Base-by-base conservation (phyloP, 495 filamentous ascomycete species). In the Polyplosphaeria fusca region DNA sequence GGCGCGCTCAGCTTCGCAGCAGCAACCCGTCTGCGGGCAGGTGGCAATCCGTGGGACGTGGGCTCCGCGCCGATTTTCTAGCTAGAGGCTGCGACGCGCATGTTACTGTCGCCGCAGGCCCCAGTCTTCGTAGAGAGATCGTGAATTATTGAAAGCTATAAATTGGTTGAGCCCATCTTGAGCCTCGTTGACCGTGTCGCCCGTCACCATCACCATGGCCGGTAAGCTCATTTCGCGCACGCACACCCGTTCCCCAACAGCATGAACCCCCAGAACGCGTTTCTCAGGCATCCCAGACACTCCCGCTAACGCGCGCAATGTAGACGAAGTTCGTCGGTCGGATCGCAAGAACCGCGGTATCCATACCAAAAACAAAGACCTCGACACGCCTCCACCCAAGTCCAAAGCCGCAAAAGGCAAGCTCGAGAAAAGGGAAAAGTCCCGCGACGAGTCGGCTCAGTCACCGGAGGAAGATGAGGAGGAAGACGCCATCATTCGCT, bases 341-440 rank as follows among this genome's bases (percentile, higher is more conserved):
- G 91, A 91, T 45, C 86, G 93, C 60, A 88, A 91, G 60, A 98
- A 92, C 41, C 96, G 96, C 68, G 93, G 93, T 67, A 89, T 95
- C 63, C 91, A 98, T 74, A 83, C 81, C 35, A 95, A 94, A 69
- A 86, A 86, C 58, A 47, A 48, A 18, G 61, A 63, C 39, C 46
- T 61, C 46, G 63, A 65, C n/a, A 62, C 47, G 11, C 20, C 61
- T 4, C 58, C 55, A n/a, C 27, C 58, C 81, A 68, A 89, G 86
- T 24, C 57, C 13, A 88, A 78, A 74, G 76, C 69, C 73, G 77
- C 77, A 70, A 71, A 52, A 39, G 47, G 35, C 7, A 42, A 42
- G 39, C 9, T 7, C 19, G 39, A 42, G 9, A 42, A 42, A 18
- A 42, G 20, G 39, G 5, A 42, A 20, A 42, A 12, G 7, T 43